Percentiles rank a stretch among this genome's conserved stretches.
Evolutionary conservation across 441 rosid species (phyloP).

Genomic region (Melastoma candidum): DNA sequence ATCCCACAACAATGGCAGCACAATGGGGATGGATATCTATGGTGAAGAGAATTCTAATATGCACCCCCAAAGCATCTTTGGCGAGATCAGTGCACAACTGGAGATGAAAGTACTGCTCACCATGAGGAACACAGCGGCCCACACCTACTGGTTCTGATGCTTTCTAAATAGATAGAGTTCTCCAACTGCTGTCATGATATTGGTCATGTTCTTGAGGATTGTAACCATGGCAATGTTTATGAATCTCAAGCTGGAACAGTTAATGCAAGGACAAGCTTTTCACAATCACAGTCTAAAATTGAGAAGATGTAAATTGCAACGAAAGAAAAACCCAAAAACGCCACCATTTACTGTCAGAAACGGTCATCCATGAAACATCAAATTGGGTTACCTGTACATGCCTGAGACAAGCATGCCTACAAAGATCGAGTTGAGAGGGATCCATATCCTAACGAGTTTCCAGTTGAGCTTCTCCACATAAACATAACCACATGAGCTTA

Average conservation of each 20-base stretch:
- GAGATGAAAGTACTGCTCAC: conserved; percentile 20
- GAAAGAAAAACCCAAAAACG: conserved; percentile 1
- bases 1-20: background rate
- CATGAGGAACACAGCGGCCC: conserved; percentile 93
- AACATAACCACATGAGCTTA: conserved; percentile 45
- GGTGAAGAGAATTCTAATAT: background rate
- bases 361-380: background rate
- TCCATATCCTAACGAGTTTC: conserved; percentile 73
- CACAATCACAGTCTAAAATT: no score
- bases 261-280: no score
- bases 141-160: conserved; percentile 81
- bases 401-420: conserved; percentile 91
- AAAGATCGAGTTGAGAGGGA: conserved; percentile 82
- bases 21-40: background rate
- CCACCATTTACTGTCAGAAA: background rate
- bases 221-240: conserved; percentile 96
- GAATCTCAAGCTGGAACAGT: conserved; percentile 65
- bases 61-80: no score
- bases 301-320: conserved; percentile 4
- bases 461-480: conserved; percentile 64
- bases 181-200: conserved; percentile 82
- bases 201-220: conserved; percentile 82
- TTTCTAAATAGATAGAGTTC: conserved; percentile 73
- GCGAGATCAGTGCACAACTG: no score
- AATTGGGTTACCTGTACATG: conserved; percentile 67